Evolutionary conservation across 306 rosid species (phyloP).

Genomic region (Datisca glomerata): DNA sequence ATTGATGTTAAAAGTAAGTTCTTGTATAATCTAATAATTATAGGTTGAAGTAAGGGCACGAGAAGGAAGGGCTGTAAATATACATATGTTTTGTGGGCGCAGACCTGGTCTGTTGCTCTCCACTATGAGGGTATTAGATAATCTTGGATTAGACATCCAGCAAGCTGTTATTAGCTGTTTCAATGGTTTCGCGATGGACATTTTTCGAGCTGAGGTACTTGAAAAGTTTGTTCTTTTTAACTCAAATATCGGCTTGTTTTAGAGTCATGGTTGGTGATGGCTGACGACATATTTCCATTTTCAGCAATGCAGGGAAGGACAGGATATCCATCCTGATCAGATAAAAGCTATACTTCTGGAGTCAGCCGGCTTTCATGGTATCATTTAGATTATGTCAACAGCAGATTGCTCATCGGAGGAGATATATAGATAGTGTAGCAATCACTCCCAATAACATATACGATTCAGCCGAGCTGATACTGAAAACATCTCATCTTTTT

Average conservation of each 20-base stretch:
- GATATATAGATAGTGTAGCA: no score
- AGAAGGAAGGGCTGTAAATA: slow-evolving; percentile 93
- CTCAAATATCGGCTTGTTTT: no score
- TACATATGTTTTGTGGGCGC: slow-evolving; percentile 93
- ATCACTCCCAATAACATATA: no score
- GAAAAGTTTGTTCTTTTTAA: not conserved
- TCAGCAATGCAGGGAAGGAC: slow-evolving; percentile 17
- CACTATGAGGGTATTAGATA: slow-evolving; percentile 78
- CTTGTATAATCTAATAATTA: slow-evolving; percentile 16
- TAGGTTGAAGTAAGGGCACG: slow-evolving; percentile 86
- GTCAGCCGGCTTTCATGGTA: slow-evolving; percentile 9
- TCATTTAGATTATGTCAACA: no score
- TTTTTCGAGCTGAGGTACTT: slow-evolving; percentile 89
- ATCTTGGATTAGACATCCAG: slow-evolving; percentile 88
- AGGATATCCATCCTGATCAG: slow-evolving; percentile 11
- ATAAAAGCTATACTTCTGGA: slow-evolving; percentile 13
- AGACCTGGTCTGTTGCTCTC: slow-evolving; percentile 91
- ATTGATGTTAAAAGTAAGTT: no score
- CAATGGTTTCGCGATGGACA: slow-evolving; percentile 92
- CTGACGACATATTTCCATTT: not conserved
- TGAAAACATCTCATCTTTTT: no score
- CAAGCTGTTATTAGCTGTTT: slow-evolving; percentile 99
- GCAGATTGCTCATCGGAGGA: no score
- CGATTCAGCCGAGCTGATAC: no score
- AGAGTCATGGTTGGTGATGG: not conserved